phyloP scores from a whole-genome alignment of 2,329 filamentous ascomycete genomes.

The Graphilbum ipis-grandicollis region DNA sequence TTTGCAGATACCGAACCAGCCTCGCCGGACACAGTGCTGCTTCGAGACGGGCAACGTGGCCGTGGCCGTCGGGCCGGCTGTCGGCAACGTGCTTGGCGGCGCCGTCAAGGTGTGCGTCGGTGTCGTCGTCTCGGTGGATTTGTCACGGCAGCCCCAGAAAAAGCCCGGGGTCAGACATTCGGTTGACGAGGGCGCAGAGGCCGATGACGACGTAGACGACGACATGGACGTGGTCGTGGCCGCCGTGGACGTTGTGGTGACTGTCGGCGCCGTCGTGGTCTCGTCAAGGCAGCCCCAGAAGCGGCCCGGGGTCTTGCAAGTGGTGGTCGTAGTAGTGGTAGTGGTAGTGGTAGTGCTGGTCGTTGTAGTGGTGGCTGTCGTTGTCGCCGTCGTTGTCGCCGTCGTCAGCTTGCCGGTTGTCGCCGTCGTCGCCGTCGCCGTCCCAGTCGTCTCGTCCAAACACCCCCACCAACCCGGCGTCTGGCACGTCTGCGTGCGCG shows the following conservation, averaged over 20 bases:
- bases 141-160: slow-evolving; percentile 9
- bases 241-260: slow-evolving; percentile 7
- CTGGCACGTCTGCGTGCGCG: slow-evolving; percentile 70
- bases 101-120: slow-evolving; percentile 5
- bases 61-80: slow-evolving; percentile 11
- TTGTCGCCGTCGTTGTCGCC: slow-evolving; percentile 33
- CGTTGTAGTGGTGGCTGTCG: slow-evolving; percentile 13
- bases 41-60: slow-evolving; percentile 12
- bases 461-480: slow-evolving; percentile 85
- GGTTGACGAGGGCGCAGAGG: background rate
- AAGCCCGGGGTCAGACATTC: slow-evolving; percentile 5
- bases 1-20: slow-evolving; percentile 25
- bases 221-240: slow-evolving; percentile 9
- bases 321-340: slow-evolving; percentile 8
- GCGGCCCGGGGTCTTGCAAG: slow-evolving; percentile 9
- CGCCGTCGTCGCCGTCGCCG: slow-evolving; percentile 20
- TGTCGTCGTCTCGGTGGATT: slow-evolving; percentile 1
- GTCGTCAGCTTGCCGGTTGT: slow-evolving; percentile 21
- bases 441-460: slow-evolving; percentile 45
- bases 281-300: slow-evolving; percentile 11
- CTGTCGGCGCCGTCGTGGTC: slow-evolving; percentile 10
- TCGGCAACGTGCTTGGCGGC: slow-evolving; percentile 7
- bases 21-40: slow-evolving; percentile 18
- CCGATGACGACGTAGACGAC: slow-evolving; percentile 8
- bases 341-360: slow-evolving; percentile 10